These are phyloP conservation scores for Eucalyptus curtisii DNA, from an alignment of 345 rosid species.

Conservation along the genomic window DNA sequence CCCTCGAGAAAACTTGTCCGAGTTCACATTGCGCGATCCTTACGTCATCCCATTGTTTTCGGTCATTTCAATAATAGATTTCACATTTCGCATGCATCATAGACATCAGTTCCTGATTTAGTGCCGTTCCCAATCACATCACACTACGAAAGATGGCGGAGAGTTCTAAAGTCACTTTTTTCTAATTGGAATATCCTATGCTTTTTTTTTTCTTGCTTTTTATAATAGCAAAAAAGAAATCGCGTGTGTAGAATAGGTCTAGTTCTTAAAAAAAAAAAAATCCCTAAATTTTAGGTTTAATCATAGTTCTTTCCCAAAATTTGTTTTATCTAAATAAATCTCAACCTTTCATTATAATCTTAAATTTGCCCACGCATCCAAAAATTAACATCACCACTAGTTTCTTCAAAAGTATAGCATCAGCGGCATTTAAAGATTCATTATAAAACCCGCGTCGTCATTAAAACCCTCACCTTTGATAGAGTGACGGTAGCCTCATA, in stretches of 20 bases:
- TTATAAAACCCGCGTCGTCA: fast-evolving
- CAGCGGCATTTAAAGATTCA: background rate
- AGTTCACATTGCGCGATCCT: background rate
- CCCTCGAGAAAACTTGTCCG: background rate
- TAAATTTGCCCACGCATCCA: background rate
- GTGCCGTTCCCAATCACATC: background rate
- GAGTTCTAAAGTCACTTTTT: background rate
- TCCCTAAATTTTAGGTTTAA: background rate
- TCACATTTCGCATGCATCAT: background rate
- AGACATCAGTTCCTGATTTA: background rate
- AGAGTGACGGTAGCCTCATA: fast-evolving
- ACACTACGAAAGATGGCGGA: background rate
- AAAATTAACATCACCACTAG: background rate
- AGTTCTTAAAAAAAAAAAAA: background rate
- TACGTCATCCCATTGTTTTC: background rate
- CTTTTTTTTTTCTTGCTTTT: background rate
- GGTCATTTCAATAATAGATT: background rate
- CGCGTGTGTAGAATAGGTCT: background rate
- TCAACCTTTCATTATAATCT: background rate
- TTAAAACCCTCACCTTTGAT: background rate
- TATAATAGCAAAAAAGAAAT: background rate
- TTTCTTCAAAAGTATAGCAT: background rate
- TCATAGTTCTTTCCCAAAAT: background rate
- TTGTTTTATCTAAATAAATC: background rate
- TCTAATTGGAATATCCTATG: background rate